Evolutionary conservation across 805 yeast species (phyloP).

Genomic region (Limtongia smithiae): DNA sequence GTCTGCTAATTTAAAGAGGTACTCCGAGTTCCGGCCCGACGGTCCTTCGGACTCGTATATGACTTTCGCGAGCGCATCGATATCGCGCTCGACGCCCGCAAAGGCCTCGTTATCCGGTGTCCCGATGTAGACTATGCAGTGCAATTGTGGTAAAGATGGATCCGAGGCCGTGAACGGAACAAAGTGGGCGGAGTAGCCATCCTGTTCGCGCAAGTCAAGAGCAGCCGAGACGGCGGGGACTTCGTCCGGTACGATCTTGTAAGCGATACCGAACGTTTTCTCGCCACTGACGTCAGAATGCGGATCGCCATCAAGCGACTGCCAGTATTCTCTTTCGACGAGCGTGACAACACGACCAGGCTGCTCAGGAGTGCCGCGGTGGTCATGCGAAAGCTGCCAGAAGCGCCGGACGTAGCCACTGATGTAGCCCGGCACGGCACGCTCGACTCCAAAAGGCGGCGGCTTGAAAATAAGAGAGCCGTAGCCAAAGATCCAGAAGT

Average conservation of each 20-base stretch:
- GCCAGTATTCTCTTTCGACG: constrained; percentile 52
- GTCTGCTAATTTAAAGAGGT: constrained; percentile 52
- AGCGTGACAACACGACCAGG: constrained; percentile 91
- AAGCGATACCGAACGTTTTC: constrained; percentile 66
- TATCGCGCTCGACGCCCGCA: constrained; percentile 67
- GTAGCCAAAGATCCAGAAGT: constrained; percentile 77
- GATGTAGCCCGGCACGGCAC: constrained; percentile 66
- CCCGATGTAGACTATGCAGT: constrained; percentile 73
- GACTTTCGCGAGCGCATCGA: constrained; percentile 55
- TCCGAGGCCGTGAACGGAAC: constrained; percentile 56
- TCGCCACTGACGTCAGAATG: constrained; percentile 35
- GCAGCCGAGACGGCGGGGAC: constrained; percentile 62
- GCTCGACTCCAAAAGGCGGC: constrained; percentile 68
- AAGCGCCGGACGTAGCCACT: constrained; percentile 76
- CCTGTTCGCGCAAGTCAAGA: constrained; percentile 79
- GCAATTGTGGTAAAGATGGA: constrained; percentile 35
- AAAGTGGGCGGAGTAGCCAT: constrained; percentile 72
- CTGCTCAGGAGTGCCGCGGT: constrained; percentile 78
- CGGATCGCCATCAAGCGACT: constrained; percentile 45
- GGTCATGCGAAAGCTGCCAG: constrained; percentile 85
- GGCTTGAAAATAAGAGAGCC: constrained; percentile 89
- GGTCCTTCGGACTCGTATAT: constrained; percentile 65
- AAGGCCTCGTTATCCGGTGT: constrained; percentile 77
- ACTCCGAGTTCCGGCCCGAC: constrained; percentile 76
- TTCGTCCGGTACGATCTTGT: constrained; percentile 64